A percentile compares a stretch with the other conserved stretches of the same genome.
Evolutionary conservation across 495 filamentous ascomycete species (phyloP).

Genomic region (Mytilinidion resinicola): DNA sequence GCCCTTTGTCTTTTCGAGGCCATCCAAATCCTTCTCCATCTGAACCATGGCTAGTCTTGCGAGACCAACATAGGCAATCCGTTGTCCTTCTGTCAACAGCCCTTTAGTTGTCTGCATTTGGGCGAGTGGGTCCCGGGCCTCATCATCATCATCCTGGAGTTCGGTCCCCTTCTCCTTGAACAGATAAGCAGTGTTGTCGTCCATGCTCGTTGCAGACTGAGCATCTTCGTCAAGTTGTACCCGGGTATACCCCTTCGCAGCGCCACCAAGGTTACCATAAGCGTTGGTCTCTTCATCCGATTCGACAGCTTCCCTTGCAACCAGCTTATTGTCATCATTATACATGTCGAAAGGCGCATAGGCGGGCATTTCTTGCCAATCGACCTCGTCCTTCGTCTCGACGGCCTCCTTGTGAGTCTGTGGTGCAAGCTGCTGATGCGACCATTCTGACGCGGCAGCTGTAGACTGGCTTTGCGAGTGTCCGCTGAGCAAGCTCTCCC

Average conservation of each 20-base stretch:
- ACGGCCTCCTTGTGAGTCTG: slow-evolving; percentile 37
- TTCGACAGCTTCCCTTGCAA: slow-evolving; percentile 70
- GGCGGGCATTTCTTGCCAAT: slow-evolving; percentile 91
- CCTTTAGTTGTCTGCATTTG: slow-evolving; percentile 97
- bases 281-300: slow-evolving; percentile 64
- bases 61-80: slow-evolving; percentile 92
- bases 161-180: slow-evolving; percentile 67
- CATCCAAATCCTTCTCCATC: slow-evolving; percentile 64
- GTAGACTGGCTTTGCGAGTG: slow-evolving; percentile 7
- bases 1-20: slow-evolving; percentile 45
- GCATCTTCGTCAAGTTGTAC: slow-evolving; percentile 92
- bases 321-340: slow-evolving; percentile 81
- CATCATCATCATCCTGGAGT: slow-evolving; percentile 65
- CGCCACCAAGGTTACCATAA: slow-evolving; percentile 73
- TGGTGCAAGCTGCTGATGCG: slow-evolving; percentile 73
- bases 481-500: slow-evolving; percentile 1
- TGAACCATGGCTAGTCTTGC: slow-evolving; percentile 68
- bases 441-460: slow-evolving; percentile 69
- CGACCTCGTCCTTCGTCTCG: slow-evolving; percentile 51
- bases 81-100: slow-evolving; percentile 87
- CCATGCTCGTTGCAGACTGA: slow-evolving; percentile 88
- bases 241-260: slow-evolving; percentile 88
- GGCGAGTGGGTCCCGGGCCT: slow-evolving; percentile 69
- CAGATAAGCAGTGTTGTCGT: slow-evolving; percentile 93
- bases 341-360: slow-evolving; percentile 89